A percentile compares a stretch with the other conserved stretches of the same genome.
Conservation (phyloP, 768 basidiomycete genomes). For the Mycena galopus region DNA sequence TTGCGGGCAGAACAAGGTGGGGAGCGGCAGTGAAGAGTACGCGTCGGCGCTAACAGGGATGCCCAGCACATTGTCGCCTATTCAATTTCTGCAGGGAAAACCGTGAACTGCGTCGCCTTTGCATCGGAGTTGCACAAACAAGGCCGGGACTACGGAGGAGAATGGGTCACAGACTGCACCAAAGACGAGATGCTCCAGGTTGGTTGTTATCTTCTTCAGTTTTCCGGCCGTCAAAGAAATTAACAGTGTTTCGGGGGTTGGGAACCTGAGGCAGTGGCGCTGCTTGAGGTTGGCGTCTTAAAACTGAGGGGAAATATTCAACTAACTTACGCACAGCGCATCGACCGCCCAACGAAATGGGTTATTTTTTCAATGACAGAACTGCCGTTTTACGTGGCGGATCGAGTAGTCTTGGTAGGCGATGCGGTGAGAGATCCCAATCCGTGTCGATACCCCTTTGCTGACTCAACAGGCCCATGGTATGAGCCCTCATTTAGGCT, state of each 20-base stretch:
- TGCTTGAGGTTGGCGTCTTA: constrained; percentile 42
- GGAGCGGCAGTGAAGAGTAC: not conserved
- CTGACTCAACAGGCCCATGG: constrained; percentile 43
- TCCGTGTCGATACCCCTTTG: constrained; percentile 34
- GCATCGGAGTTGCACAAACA: constrained; percentile 52
- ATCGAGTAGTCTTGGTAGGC: constrained; percentile 56
- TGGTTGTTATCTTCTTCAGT: not conserved
- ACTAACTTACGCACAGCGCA: constrained; percentile 41
- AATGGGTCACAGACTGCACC: constrained; percentile 49
- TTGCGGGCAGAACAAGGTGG: constrained; percentile 61
- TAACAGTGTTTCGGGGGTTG: constrained; percentile 45
- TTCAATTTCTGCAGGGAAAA: constrained; percentile 56
- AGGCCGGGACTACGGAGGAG: constrained; percentile 41
- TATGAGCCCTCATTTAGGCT: constrained; percentile 46
- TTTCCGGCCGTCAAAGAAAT: not conserved
- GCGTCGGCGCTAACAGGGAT: not conserved
- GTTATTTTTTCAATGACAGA: constrained; percentile 51
- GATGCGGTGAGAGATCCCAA: constrained; percentile 52
- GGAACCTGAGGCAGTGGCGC: constrained; percentile 49
- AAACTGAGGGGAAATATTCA: not conserved
- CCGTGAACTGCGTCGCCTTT: constrained; percentile 62
- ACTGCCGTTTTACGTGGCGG: constrained; percentile 52
- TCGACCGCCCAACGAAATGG: constrained; percentile 53
- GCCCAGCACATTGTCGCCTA: constrained; percentile 63
- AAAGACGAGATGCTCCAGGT: constrained; percentile 47